These are phyloP conservation scores for Allium cepa DNA, from an alignment of 106 monocot genomes.

Conservation along the genomic window DNA sequence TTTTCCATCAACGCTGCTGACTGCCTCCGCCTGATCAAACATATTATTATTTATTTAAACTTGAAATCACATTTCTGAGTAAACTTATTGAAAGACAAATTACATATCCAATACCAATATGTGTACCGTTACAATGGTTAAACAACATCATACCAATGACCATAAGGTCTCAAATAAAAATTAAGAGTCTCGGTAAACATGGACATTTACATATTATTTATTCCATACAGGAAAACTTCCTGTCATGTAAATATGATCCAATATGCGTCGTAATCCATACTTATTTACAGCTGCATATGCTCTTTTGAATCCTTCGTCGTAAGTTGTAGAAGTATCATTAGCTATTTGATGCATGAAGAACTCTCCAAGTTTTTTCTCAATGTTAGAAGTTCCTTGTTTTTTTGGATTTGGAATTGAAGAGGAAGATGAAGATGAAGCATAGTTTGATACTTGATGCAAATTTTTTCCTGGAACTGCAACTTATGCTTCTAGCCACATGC, in stretches of 20 bases:
- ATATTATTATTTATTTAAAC: too few species aligned
- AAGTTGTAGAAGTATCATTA: conserved; percentile 75
- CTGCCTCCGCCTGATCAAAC: too few species aligned
- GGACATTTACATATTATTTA: background rate
- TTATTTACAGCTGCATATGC: conserved; percentile 71
- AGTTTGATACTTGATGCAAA: conserved; percentile 18
- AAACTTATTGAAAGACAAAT: too few species aligned
- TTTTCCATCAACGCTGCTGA: too few species aligned
- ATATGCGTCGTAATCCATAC: conserved; percentile 63
- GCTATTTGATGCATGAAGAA: conserved; percentile 97
- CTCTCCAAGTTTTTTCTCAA: conserved; percentile 82
- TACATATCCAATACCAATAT: too few species aligned
- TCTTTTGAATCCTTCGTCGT: conserved; percentile 82
- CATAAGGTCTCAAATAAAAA: conserved; percentile 1
- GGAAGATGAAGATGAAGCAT: conserved; percentile 48
- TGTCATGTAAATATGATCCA: conserved; percentile 77
- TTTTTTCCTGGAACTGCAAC: conserved; percentile 33
- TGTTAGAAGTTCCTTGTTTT: conserved; percentile 60
- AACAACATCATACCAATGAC: background rate
- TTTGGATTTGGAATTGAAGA: conserved; percentile 32
- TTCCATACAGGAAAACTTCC: conserved; percentile 45
- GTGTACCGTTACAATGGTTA: too few species aligned
- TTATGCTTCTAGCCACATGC: conserved; percentile 98
- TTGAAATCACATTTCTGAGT: too few species aligned
- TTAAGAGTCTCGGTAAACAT: background rate